Conservation (phyloP, 1,284 basidiomycete species). For the Cystobasidium sp. region DNA sequence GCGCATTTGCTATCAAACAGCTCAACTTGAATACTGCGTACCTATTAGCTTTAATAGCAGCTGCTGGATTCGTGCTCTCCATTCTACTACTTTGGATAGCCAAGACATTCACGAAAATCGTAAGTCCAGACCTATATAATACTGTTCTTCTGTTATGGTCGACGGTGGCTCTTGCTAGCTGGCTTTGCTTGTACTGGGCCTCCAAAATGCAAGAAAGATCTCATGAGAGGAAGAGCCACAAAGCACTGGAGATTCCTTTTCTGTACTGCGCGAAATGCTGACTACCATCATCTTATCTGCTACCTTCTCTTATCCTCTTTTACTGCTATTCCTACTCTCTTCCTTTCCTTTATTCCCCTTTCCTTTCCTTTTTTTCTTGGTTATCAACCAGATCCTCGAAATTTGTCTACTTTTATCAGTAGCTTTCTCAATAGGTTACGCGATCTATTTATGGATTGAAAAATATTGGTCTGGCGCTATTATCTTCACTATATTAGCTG, state of each 20-base stretch:
- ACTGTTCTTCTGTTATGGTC: neutral
- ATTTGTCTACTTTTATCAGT: constrained; percentile 46
- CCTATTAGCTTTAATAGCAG: constrained; percentile 45
- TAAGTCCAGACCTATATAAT: neutral
- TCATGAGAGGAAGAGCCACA: too few species aligned
- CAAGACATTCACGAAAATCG: constrained; percentile 69
- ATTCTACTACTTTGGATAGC: constrained; percentile 64
- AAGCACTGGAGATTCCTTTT: too few species aligned
- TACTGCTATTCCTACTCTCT: neutral
- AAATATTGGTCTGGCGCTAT: constrained; percentile 76
- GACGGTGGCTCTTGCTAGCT: neutral
- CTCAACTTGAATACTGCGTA: constrained; percentile 46
- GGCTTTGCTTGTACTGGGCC: too few species aligned
- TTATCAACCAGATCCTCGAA: constrained; percentile 38
- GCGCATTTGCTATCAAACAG: neutral
- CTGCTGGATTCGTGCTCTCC: constrained; percentile 49
- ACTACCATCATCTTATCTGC: neutral
- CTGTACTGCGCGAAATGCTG: neutral
- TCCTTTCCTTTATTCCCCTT: neutral
- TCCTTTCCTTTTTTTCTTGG: neutral
- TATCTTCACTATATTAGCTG: constrained; percentile 68
- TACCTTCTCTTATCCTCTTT: neutral
- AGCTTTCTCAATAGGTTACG: constrained; percentile 60
- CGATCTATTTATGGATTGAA: constrained; percentile 75
- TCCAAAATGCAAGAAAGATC: too few species aligned